Evolutionary conservation across 495 filamentous ascomycete genomes (phyloP).

Genomic region (Neurospora sp.): DNA sequence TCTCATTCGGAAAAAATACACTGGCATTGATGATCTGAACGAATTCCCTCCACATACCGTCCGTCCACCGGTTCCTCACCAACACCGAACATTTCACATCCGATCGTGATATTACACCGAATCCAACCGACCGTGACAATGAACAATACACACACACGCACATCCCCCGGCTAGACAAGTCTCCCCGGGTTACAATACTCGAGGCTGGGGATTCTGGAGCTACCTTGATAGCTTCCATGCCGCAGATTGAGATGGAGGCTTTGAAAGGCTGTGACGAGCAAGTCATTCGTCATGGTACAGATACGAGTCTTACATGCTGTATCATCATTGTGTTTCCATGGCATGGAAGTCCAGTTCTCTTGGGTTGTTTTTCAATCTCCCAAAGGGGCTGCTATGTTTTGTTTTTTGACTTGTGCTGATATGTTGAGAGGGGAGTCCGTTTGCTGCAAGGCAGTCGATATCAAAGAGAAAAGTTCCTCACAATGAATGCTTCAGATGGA

Average conservation of each 20-base stretch:
- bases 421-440: not conserved
- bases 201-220: slow-evolving; percentile 43
- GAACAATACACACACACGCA: not conserved
- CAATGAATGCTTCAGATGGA: not conserved
- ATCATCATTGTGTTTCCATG: not conserved
- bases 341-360: not conserved
- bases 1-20: slow-evolving; percentile 20
- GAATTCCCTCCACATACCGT: not conserved
- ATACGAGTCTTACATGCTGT: slow-evolving; percentile 79
- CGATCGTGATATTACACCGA: not conserved
- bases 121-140: not conserved
- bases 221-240: slow-evolving; percentile 45
- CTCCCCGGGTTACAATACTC: slow-evolving; percentile 35
- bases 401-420: not conserved
- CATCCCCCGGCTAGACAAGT: slow-evolving; percentile 36
- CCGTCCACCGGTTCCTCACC: not conserved
- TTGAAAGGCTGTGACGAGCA: slow-evolving; percentile 78
- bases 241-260: slow-evolving; percentile 51
- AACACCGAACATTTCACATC: not conserved
- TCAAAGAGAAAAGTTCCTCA: not conserved
- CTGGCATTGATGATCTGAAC: slow-evolving; percentile 21
- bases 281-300: slow-evolving; percentile 76
- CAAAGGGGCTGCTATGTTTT: not conserved
- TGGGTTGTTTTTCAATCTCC: not conserved
- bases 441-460: not conserved